Evolutionary conservation across 805 yeast species (phyloP), one percentile per base, ranked within the genome.

Genomic region (Candida maris): DNA sequence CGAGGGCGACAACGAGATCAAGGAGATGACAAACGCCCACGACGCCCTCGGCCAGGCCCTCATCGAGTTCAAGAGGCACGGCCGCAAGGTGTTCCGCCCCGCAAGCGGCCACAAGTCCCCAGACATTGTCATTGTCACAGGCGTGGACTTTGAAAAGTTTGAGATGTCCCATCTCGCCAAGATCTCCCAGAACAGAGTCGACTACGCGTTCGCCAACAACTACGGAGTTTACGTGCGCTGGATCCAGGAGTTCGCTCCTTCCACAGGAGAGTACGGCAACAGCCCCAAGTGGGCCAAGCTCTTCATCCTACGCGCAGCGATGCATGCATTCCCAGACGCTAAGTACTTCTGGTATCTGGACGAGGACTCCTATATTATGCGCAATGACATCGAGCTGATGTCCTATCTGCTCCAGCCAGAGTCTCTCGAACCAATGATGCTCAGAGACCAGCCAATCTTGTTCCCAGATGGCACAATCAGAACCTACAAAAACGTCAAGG

Each of bases 261-360:
- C 70, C 12, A 49, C 81, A 38, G 69, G 75, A 37, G 68, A 69
- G 24, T 59, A 70, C 49, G 61, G 65, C 41, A 59, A 62, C 44
- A 61, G 77, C 46, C 64, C 65, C 38, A 62, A 68, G 19, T 85
- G 95, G 93, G 72, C 77, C 21, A 76, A 80, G 45, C 52, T 81
- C 19, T 73, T 75, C 38, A 58, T 80, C 27, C 58, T 86, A 56
- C 73, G 94, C 42, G 93, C 89, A 28, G 97, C 97, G n/a, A 79
- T 91, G 81, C 77, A 75, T 57, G 93, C 95, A 0, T 88, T 88
- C 67, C 97, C 97, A 1, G 68, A 80, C 32, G 84, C 96, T n/a
- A 78, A 85, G 57, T 83, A 86, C 69, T 81, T 89, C 54, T 85
- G 97, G 93, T 89, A 79, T 54, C 56, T 93, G 29, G 96, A 86